These are phyloP conservation scores for Sporothrix variecibatus DNA, from an alignment of 2,329 filamentous ascomycete genomes.

Conservation along the genomic window DNA sequence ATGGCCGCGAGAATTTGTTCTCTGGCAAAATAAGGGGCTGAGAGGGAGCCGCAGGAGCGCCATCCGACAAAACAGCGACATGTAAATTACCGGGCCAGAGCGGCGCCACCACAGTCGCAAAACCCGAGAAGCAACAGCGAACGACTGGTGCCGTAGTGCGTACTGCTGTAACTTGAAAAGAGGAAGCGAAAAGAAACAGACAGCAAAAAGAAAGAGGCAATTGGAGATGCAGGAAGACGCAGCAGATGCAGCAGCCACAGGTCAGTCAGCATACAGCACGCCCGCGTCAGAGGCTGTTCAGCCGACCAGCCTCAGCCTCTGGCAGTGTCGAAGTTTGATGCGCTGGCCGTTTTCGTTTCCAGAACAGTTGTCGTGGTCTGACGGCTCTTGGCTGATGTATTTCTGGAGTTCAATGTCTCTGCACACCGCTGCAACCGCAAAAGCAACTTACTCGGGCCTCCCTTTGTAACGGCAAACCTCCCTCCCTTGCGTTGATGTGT, in stretches of 20 bases:
- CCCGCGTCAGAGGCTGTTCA: slow-evolving; percentile 9
- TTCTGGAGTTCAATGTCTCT: neutral
- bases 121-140: neutral
- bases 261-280: neutral
- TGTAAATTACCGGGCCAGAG: slow-evolving; percentile 5
- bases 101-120: slow-evolving; percentile 1
- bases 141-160: neutral
- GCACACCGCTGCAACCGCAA: neutral
- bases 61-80: neutral
- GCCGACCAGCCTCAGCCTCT: slow-evolving; percentile 11
- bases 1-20: neutral
- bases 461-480: too few relatives aligned
- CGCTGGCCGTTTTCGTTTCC: neutral
- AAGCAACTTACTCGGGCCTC: neutral
- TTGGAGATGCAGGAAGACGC: neutral
- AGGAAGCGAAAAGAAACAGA: neutral
- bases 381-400: neutral
- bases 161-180: neutral
- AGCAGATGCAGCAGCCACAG: neutral
- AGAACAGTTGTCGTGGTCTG: neutral
- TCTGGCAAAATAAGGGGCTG: slow-evolving; percentile 3
- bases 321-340: slow-evolving; percentile 8
- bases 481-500: slow-evolving; percentile 1
- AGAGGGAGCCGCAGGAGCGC: neutral
- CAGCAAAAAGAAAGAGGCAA: neutral